Conservation (phyloP, 1,284 basidiomycete genomes). For the Heterobasidion parviporum region DNA sequence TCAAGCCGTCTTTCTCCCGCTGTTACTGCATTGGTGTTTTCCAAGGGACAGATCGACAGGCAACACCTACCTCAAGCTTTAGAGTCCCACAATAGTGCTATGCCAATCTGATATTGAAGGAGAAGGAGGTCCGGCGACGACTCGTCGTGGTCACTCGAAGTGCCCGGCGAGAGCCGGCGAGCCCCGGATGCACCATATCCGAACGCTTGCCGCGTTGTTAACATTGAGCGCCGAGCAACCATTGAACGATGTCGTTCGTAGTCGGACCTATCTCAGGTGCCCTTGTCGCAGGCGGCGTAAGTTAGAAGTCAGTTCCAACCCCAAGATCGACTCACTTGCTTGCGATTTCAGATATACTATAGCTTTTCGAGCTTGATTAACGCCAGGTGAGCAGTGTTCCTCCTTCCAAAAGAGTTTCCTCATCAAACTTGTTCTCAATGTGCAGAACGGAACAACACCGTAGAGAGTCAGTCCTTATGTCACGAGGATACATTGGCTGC, state of each 20-base stretch:
- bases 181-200: too few relatives aligned
- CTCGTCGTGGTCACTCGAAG: too few relatives aligned
- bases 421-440: neutral
- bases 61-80: too few relatives aligned
- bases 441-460: constrained; percentile 41
- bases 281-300: constrained; percentile 4
- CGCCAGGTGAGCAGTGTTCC: constrained; percentile 26
- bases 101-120: too few relatives aligned
- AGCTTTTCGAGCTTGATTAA: constrained; percentile 53
- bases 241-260: constrained; percentile 1
- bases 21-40: too few relatives aligned
- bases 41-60: too few relatives aligned
- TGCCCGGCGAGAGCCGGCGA: too few relatives aligned
- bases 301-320: neutral
- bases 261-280: constrained; percentile 2
- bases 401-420: constrained; percentile 5
- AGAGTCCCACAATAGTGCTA: too few relatives aligned
- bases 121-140: too few relatives aligned
- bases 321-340: neutral
- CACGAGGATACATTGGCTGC: neutral
- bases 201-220: neutral
- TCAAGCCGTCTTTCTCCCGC: too few relatives aligned
- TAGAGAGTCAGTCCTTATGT: constrained; percentile 33
- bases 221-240: neutral
- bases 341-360: constrained; percentile 40